A percentile compares a stretch with the other conserved stretches of the same genome.
These are phyloP conservation scores for Phoenix roebelenii DNA, from an alignment of 176 grass and related monocot species.

Conservation along the genomic window DNA sequence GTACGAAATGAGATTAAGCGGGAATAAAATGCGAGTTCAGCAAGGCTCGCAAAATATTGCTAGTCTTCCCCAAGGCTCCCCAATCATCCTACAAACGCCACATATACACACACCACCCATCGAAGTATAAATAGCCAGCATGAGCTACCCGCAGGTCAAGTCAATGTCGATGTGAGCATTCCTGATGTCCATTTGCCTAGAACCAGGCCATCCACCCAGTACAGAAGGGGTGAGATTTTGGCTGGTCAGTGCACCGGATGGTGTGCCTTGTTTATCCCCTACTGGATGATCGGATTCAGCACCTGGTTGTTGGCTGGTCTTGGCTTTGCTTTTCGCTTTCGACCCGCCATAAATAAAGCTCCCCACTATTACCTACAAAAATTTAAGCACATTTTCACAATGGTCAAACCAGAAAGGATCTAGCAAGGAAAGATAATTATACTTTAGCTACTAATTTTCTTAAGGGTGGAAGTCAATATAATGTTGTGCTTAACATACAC, in stretches of 20 bases:
- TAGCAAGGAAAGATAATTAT: no score
- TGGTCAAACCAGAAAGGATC: no score
- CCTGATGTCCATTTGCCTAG: conserved; percentile 4
- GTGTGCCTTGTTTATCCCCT: neutral
- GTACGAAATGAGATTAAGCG: no score
- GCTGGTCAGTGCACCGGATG: neutral
- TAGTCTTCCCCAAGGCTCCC: neutral
- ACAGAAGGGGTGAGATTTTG: neutral
- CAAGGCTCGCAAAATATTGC: neutral
- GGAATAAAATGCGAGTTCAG: neutral
- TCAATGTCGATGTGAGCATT: conserved; percentile 7
- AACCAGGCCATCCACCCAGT: conserved; percentile 3
- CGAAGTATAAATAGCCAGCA: no score
- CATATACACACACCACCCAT: neutral
- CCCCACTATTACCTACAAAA: conserved; percentile 29
- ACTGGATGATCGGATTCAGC: neutral
- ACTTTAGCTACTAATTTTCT: no score
- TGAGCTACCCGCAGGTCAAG: neutral
- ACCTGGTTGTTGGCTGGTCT: neutral
- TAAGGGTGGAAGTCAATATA: no score
- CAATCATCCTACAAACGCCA: neutral
- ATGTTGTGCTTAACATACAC: no score
- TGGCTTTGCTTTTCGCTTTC: conserved; percentile 20
- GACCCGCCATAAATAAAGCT: conserved; percentile 28
- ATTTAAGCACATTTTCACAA: neutral